phyloP scores from a whole-genome alignment of 192 early-diverging fungal genomes.

The Backusella circina region DNA sequence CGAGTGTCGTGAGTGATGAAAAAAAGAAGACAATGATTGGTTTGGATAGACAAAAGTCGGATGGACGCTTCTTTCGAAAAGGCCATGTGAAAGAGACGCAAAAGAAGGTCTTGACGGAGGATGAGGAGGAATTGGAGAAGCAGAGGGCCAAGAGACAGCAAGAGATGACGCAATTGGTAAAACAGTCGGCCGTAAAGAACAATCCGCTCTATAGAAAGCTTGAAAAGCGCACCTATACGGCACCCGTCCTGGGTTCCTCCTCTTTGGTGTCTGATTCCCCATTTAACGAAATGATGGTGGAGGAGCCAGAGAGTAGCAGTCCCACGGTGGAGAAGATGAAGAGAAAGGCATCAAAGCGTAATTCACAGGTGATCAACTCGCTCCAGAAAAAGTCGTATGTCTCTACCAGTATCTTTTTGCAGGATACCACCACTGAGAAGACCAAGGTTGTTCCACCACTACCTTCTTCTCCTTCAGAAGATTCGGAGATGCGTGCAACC shows the following conservation, averaged over 20 bases:
- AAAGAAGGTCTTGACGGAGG: slow-evolving; percentile 18
- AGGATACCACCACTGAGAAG: background rate
- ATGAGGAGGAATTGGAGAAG: slow-evolving; percentile 21
- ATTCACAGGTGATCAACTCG: slow-evolving; percentile 26
- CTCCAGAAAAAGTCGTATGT: slow-evolving; percentile 25
- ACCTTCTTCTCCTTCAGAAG: background rate
- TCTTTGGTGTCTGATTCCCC: background rate
- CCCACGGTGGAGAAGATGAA: background rate
- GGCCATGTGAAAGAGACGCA: slow-evolving; percentile 20
- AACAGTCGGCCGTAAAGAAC: slow-evolving; percentile 30
- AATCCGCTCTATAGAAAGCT: slow-evolving; percentile 22
- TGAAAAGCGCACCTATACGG: background rate
- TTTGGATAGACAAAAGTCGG: background rate
- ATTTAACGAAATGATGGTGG: background rate
- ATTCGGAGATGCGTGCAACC: background rate
- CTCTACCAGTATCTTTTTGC: slow-evolving; percentile 21
- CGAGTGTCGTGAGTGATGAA: background rate
- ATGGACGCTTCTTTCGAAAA: slow-evolving; percentile 13
- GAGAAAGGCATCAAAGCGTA: slow-evolving; percentile 4
- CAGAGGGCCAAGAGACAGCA: slow-evolving; percentile 13
- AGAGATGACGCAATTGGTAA: slow-evolving; percentile 20
- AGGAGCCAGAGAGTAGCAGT: background rate
- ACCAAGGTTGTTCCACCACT: background rate
- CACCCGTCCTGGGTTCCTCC: background rate
- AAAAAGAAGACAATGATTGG: background rate